These are phyloP conservation scores for Penicillium decumbens DNA, from an alignment of 2,329 filamentous ascomycete genomes.

Conservation along the genomic window DNA sequence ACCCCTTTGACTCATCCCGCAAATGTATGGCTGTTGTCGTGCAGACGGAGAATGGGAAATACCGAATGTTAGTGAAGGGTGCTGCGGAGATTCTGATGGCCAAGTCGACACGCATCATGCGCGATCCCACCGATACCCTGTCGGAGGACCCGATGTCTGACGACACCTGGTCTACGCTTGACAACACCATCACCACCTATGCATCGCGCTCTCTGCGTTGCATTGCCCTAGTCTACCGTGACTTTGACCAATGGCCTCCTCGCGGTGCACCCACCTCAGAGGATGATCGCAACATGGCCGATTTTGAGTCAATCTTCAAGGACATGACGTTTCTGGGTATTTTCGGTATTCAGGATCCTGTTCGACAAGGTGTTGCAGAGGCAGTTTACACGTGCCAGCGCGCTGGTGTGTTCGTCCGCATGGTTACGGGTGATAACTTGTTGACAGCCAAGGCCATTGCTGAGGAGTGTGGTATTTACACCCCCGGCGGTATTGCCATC, in stretches of 20 bases:
- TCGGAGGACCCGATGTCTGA: conserved; percentile 51
- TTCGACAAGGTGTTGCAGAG: conserved; percentile 68
- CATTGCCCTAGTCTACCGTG: conserved; percentile 76
- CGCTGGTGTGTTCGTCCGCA: conserved; percentile 73
- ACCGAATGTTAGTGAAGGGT: conserved; percentile 54
- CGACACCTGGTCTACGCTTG: conserved; percentile 56
- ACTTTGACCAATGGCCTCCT: conserved; percentile 82
- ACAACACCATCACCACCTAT: conserved; percentile 68
- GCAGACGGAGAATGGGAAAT: conserved; percentile 52
- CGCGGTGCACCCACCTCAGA: conserved; percentile 53
- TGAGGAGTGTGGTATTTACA: conserved; percentile 70
- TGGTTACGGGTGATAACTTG: conserved; percentile 82
- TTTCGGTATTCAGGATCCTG: conserved; percentile 76
- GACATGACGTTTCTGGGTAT: conserved; percentile 65
- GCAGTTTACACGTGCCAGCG: conserved; percentile 69
- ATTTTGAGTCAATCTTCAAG: conserved; percentile 63
- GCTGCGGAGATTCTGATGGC: conserved; percentile 49
- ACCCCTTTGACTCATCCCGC: conserved; percentile 59
- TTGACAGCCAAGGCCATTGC: conserved; percentile 75
- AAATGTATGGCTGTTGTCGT: conserved; percentile 67
- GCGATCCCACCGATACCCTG: conserved; percentile 57
- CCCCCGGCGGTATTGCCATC: conserved; percentile 64
- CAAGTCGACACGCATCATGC: conserved; percentile 51
- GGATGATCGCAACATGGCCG: conserved; percentile 58
- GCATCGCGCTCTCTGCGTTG: conserved; percentile 76